A percentile compares a stretch with the other conserved stretches of the same genome.
Conservation (phyloP, 75 land plant species). For the Picea glauca region DNA sequence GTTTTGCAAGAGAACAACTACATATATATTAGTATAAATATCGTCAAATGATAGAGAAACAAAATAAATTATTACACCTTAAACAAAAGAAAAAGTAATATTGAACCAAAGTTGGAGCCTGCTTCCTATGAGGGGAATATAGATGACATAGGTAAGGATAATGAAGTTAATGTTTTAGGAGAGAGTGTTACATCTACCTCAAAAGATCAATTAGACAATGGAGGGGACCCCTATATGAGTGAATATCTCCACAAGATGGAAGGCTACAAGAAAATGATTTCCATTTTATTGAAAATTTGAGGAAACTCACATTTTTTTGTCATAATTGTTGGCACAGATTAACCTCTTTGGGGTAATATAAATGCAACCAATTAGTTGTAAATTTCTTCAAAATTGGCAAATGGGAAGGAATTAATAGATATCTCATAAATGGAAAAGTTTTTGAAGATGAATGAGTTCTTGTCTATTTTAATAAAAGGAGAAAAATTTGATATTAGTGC, state of each 20-base stretch:
- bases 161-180: constrained; percentile 15
- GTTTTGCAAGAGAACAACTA: too few relatives aligned
- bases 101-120: constrained; percentile 3
- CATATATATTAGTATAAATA: too few relatives aligned
- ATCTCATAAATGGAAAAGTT: constrained; percentile 12
- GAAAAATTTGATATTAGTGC: too few relatives aligned
- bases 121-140: neutral
- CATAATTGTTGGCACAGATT: constrained; percentile 50
- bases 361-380: constrained; percentile 8
- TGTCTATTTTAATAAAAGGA: constrained; percentile 63
- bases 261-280: constrained; percentile 62
- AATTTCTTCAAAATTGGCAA: constrained; percentile 15
- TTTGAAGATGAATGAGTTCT: constrained; percentile 8
- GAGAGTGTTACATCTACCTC: constrained; percentile 21
- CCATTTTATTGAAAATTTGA: constrained; percentile 60
- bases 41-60: too few relatives aligned
- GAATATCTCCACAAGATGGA: constrained; percentile 59
- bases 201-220: neutral
- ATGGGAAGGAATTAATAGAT: constrained; percentile 10
- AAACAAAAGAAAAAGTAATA: constrained; percentile 16
- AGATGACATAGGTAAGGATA: neutral
- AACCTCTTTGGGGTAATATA: constrained; percentile 55
- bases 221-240: constrained; percentile 30
- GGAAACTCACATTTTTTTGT: constrained; percentile 84
- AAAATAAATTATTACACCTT: too few relatives aligned